Conservation (phyloP, 768 basidiomycete species). For the Psilocybe azurescens region DNA sequence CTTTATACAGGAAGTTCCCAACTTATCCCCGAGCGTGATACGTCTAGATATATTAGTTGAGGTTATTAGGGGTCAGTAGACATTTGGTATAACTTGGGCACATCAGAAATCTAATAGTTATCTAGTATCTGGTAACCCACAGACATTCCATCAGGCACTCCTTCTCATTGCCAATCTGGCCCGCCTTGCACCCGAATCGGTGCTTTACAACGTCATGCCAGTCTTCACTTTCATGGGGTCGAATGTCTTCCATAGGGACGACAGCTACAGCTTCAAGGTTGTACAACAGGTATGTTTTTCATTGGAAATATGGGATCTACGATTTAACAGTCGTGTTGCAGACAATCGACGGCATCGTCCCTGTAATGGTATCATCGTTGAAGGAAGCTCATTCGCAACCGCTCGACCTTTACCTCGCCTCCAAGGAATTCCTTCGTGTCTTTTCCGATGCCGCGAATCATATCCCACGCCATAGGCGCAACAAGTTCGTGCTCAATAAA, state of each 20-base stretch:
- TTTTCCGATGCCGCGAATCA: conserved; percentile 94
- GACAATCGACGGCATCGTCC: conserved; percentile 94
- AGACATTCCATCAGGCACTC: conserved; percentile 92
- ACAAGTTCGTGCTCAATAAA: conserved; percentile 58
- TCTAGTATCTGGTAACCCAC: conserved; percentile 86
- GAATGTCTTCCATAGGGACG: conserved; percentile 96
- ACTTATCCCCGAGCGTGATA: conserved; percentile 60
- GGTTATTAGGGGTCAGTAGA: conserved; percentile 71
- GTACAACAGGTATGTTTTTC: conserved; percentile 79
- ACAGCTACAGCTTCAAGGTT: conserved; percentile 93
- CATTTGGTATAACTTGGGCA: background rate
- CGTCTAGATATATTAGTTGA: conserved; percentile 89
- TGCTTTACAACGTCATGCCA: conserved; percentile 95
- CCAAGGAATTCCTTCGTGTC: conserved; percentile 83
- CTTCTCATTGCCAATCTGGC: conserved; percentile 87
- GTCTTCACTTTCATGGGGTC: conserved; percentile 99
- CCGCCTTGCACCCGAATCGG: conserved; percentile 85
- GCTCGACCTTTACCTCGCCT: conserved; percentile 68
- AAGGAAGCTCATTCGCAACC: conserved; percentile 57
- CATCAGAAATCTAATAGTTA: conserved; percentile 4
- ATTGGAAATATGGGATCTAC: background rate
- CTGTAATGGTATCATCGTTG: conserved; percentile 87
- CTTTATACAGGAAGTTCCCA: conserved; percentile 52
- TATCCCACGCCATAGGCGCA: conserved; percentile 91
- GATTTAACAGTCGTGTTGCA: conserved; percentile 32